Base-by-base conservation (phyloP, 805 yeast genomes). In the Cyberlindnera meyerae region DNA sequence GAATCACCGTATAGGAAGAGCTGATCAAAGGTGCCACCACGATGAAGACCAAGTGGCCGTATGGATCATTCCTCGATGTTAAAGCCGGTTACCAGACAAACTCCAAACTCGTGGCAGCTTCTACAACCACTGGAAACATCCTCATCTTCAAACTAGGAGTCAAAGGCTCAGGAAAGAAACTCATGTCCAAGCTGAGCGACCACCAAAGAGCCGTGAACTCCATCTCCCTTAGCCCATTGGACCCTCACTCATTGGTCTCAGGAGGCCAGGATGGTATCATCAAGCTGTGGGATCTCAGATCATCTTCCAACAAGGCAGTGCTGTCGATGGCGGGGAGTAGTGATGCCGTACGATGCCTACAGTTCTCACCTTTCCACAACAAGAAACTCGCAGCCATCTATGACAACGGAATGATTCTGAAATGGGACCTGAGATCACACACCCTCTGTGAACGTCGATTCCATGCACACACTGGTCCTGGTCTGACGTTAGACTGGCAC, bases 381-480 rank as follows among this genome's bases (percentile, higher is more conserved):
- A 66, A 73, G 42, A 69, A 72, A 27, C 67, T 90, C 34, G 82
- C 88, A 2, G 78, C 89, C 1, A 87, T 85, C 7, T 90, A 84
- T 58, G 97, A 93, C 57, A 77, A 86, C 2, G 98, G 98, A 12
- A 75, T 84, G 4, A 69, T 90, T n/a, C 77, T 83, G 48, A 77
- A 82, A 47, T 89, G 85, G 77, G 98, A 93, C 61, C 51, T 85
- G n/a, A 70, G 97, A 39, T 71, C 73, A 25, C 79, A 90, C 5
- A 49, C 59, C 11, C 65, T 63, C 33, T 66, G 66, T 33, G 97
- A 90, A 49, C 66, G 79, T 34, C 77, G 80, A 41, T 71, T 93
- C 55, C 84, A 82, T 50, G 94, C 96, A 4, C 97, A 90, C 55
- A 75, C 87, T 3, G 95, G 95, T 0, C 95, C 96, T 3, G 97